These are phyloP conservation scores for Neurospora sp. DNA, from an alignment of 495 filamentous ascomycete species.

Conservation along the genomic window DNA sequence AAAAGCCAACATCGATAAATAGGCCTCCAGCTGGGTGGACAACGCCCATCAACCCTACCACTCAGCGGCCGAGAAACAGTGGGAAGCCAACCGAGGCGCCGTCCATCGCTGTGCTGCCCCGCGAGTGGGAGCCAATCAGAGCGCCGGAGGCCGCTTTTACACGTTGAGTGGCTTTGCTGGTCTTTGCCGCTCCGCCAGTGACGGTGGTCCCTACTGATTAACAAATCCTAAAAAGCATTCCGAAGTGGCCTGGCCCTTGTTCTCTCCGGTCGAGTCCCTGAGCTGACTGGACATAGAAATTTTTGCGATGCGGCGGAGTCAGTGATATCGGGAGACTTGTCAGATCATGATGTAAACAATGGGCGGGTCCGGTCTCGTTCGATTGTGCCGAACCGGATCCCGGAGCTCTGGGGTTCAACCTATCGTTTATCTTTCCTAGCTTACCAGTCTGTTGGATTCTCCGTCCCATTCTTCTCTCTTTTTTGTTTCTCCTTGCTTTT, in stretches of 20 bases:
- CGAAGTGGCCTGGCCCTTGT: not conserved
- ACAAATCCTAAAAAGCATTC: not conserved
- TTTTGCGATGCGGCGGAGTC: not conserved
- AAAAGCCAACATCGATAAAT: not conserved
- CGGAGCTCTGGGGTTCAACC: not conserved
- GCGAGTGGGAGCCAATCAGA: conserved; percentile 8
- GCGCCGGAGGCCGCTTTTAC: conserved; percentile 7
- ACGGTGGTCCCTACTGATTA: not conserved
- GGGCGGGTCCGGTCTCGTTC: not conserved
- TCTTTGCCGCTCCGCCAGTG: conserved; percentile 1
- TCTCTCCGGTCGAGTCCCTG: not conserved
- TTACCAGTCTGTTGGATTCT: not conserved
- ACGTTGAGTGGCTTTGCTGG: conserved; percentile 6
- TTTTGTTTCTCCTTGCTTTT: not conserved
- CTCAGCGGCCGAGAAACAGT: not conserved
- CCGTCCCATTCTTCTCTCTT: not conserved
- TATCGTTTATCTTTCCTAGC: not conserved
- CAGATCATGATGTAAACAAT: not conserved
- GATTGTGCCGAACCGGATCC: not conserved
- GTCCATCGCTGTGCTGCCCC: conserved; percentile 9
- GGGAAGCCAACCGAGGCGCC: not conserved
- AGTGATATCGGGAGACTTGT: not conserved
- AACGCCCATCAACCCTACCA: not conserved
- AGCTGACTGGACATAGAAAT: not conserved
- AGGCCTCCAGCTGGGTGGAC: not conserved